phyloP scores from a whole-genome alignment of 192 early-diverging fungal species.

The Coemansia sp. region DNA sequence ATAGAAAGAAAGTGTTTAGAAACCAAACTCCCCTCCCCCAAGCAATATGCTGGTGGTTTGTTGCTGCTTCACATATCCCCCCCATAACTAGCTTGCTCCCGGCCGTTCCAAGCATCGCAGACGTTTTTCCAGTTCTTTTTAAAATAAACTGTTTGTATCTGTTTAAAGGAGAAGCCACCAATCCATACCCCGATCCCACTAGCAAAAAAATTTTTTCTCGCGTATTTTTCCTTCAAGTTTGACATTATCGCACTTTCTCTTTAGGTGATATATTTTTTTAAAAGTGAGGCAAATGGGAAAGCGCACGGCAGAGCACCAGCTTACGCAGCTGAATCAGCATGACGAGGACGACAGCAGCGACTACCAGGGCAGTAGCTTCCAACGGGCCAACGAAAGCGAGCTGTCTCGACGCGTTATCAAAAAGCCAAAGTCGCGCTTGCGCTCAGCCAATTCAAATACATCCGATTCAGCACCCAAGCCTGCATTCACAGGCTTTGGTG shows the following conservation, averaged over 20 bases:
- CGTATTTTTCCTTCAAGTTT: too few species aligned
- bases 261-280: background rate
- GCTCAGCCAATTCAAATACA: background rate
- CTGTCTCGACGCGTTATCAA: slow-evolving; percentile 41
- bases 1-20: too few species aligned
- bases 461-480: slow-evolving; percentile 6
- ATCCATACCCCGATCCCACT: background rate
- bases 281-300: slow-evolving; percentile 36
- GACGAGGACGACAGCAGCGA: slow-evolving; percentile 35
- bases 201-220: slow-evolving; percentile 1
- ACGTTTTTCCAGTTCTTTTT: too few species aligned
- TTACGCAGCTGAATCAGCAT: slow-evolving; percentile 55
- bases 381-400: slow-evolving; percentile 18
- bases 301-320: slow-evolving; percentile 48
- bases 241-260: background rate
- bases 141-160: too few species aligned
- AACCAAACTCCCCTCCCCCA: too few species aligned
- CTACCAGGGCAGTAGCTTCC: slow-evolving; percentile 17
- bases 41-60: too few species aligned
- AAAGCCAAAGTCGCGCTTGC: slow-evolving; percentile 49
- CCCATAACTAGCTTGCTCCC: too few species aligned
- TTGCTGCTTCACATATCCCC: too few species aligned
- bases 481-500: slow-evolving; percentile 30
- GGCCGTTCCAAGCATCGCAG: too few species aligned
- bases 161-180: too few species aligned